These are phyloP conservation scores for Ustulina deusta DNA, from an alignment of 2,329 filamentous ascomycete genomes.

Conservation along the genomic window DNA sequence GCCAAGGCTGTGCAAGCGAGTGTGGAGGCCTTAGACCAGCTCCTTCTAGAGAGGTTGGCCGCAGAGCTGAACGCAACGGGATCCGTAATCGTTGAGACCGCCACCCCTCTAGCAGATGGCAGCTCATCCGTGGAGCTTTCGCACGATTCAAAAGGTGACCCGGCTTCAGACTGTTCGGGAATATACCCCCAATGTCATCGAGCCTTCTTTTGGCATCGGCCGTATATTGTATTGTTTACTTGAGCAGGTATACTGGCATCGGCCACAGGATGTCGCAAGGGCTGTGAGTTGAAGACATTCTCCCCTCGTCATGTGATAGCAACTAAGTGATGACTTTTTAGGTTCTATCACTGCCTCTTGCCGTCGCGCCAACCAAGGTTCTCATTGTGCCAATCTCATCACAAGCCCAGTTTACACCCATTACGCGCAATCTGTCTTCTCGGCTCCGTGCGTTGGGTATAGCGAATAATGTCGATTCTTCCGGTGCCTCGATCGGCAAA, in stretches of 20 bases:
- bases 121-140: conserved; percentile 77
- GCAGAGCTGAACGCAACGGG: conserved; percentile 77
- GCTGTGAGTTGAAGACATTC: conserved; percentile 4
- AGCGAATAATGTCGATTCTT: conserved; percentile 69
- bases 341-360: conserved; percentile 73
- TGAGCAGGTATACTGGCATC: conserved; percentile 49
- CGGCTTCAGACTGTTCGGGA: conserved; percentile 85
- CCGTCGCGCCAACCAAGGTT: conserved; percentile 73
- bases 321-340: conserved; percentile 43
- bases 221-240: conserved; percentile 71
- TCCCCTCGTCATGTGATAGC: conserved; percentile 1
- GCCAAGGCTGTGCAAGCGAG: conserved; percentile 70
- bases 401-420: conserved; percentile 68
- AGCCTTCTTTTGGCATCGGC: conserved; percentile 76
- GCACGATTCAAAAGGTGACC: conserved; percentile 84
- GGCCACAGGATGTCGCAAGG: conserved; percentile 15
- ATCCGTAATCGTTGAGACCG: conserved; percentile 81
- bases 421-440: conserved; percentile 64
- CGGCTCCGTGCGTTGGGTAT: conserved; percentile 59
- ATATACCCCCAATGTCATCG: conserved; percentile 92
- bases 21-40: conserved; percentile 80
- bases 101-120: conserved; percentile 63
- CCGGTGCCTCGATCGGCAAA: conserved; percentile 73
- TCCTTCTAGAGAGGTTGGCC: conserved; percentile 80
- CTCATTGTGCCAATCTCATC: conserved; percentile 72